Evolutionary conservation across 257 asterid species (phyloP).

Genomic region (Solanum sejunctum): DNA sequence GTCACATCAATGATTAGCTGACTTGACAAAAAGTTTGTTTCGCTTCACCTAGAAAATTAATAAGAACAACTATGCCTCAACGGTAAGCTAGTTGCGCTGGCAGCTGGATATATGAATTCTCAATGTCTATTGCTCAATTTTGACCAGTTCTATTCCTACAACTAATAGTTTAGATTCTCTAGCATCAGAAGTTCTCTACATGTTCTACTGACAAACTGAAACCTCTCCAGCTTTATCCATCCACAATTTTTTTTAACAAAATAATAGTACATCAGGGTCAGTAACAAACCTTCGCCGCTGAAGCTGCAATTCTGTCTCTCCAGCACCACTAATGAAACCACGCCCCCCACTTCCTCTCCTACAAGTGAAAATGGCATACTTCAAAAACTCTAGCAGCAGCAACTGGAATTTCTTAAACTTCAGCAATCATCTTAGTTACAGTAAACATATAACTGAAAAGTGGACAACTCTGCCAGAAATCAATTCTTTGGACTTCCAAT

Average conservation of each 20-base stretch:
- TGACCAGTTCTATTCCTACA: background rate
- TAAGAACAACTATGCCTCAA: background rate
- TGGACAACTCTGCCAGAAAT: background rate
- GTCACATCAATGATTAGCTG: background rate
- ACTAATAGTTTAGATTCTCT: background rate
- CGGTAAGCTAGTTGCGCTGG: background rate
- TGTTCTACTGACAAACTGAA: background rate
- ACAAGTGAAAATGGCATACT: conserved; percentile 18
- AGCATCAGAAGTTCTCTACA: background rate
- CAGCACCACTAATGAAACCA: conserved; percentile 97
- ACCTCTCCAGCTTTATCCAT: background rate
- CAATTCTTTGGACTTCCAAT: background rate
- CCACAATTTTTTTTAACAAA: background rate
- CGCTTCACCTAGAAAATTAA: background rate
- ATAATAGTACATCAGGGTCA: background rate
- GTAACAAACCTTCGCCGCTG: conserved; percentile 71
- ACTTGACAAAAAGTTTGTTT: background rate
- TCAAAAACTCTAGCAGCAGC: conserved; percentile 6
- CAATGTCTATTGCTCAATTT: background rate
- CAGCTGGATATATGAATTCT: background rate
- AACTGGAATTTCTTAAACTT: background rate
- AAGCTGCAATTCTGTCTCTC: conserved; percentile 98
- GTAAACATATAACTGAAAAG: background rate
- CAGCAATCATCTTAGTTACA: background rate
- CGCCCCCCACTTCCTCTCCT: conserved; percentile 99